Conservation (phyloP, 805 yeast genomes). For the Myxozyma nipponensis region DNA sequence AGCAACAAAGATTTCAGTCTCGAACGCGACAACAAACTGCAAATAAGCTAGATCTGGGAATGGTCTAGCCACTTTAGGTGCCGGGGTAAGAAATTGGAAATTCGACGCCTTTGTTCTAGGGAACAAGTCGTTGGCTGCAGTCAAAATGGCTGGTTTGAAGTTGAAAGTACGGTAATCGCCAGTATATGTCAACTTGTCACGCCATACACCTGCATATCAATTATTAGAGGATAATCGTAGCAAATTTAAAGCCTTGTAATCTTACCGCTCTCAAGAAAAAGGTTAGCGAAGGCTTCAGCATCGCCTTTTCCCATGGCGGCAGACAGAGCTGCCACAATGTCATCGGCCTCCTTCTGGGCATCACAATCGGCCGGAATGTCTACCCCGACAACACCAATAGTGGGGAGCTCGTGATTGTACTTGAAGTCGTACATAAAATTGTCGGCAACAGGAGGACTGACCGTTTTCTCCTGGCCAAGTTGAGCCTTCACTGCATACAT, state of each 20-base stretch:
- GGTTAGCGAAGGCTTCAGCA: not conserved
- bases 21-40: not conserved
- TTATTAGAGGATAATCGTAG: too few relatives aligned
- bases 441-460: not conserved
- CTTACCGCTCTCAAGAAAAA: not conserved
- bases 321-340: too few relatives aligned
- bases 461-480: too few relatives aligned
- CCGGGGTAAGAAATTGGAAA: not conserved
- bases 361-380: not conserved
- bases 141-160: not conserved
- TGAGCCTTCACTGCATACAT: too few relatives aligned
- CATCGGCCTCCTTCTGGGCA: too few relatives aligned
- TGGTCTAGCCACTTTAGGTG: not conserved
- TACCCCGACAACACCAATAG: not conserved
- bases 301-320: not conserved
- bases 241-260: too few relatives aligned
- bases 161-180: too few relatives aligned
- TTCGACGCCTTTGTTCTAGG: not conserved
- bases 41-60: not conserved
- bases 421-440: not conserved
- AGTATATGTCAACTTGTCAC: too few relatives aligned
- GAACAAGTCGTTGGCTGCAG: not conserved
- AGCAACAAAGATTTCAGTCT: not conserved
- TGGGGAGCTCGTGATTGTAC: slow-evolving; percentile 1
- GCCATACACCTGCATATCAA: too few relatives aligned